Evolutionary conservation across 208 protist genomes (phyloP), one percentile per base, ranked within the genome.

Genomic region (Trypanosoma theileri): DNA sequence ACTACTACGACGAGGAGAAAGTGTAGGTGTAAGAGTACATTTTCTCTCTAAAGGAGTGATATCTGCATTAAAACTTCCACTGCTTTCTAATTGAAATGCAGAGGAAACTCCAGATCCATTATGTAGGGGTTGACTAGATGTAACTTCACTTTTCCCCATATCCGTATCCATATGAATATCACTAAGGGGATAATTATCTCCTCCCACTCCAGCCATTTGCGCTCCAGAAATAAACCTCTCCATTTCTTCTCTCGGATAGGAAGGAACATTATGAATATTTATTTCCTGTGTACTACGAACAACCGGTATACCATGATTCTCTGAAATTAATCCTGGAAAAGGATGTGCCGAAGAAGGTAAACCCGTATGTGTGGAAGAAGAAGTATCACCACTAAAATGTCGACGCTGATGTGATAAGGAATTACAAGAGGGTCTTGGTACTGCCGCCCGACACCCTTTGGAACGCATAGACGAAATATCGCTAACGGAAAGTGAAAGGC

Each of bases 401-500:
- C 8, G 44, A 10, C 44, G 41, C 17, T 35, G 54, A 22, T 13
- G 7, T 12, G 48, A 35, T 59, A 17, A 42, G 4, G 8, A 42
- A 24, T 17, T 59, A 10, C 24, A 16, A 41, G 59, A 59, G 0
- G 17, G n/a, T 19, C 3, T 51, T 19, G 28, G 21, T 6, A 17
- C 41, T 28, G 21, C 45, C 14, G 41, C 54, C n/a, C 69, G 59
- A 45, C 69, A 73, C 7, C 69, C 69, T 9, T 40, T 41, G 0
- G 68, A 42, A 35, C 69, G 69, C 69, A 73, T 73, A 24, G 1
- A 44, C 31, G 69, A 73, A 35, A 73, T 67, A 31, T 73, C 69
- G 10, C 24, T 57, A 8, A 62, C 12, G 10, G 60, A 73, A 14
- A 73, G 53, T 31, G 69, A 65, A 17, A 26, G 22, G 24, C 52